Base-by-base conservation (phyloP, 805 yeast genomes). In the Wilhelminamyces savonicus region DNA sequence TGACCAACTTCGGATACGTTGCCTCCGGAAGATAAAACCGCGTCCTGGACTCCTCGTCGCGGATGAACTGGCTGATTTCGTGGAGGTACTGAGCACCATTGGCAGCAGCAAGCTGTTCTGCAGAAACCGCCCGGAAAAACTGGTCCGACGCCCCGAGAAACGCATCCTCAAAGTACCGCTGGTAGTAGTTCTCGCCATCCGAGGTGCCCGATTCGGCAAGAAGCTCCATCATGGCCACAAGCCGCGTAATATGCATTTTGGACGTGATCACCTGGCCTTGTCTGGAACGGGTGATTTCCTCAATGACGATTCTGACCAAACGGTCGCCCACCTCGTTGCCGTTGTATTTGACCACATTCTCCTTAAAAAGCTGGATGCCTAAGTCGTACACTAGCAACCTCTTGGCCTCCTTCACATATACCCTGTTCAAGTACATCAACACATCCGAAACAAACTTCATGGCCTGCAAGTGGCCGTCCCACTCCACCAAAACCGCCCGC, bases 381-480 rank as follows among this genome's bases (percentile, higher is more conserved):
- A 78, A 65, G 47, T 87, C 95, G 46, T 78, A 80, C 2, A 81
- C 66, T 34, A 78, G 59, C 4, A 82, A 75, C 29, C 75, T 58
- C 42, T 74, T 78, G 32, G 66, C 62, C 39, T 81, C 88, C 40
- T 75, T 78, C 16, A 87, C 82, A 43, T 82, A 86, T 0, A 84
- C 95, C 25, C 94, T 69, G 48, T 87, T 94, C 48, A 88, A 54
- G 47, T 87, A 87, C 82, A 87, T 79, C 49, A 85, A 59, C 3
- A 87, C 83, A 52, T 88, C 95, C 43, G 88, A 73, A 25, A 85
- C 72, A 69, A 84, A 75, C 39, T 83, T 69, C 79, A 84, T 82
- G 28, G 81, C 69, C 23, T 77, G 66, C 22, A 78, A 52, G 49
- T 82, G 90, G 27, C 78, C 84, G 21, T 73, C 67, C 95, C 95